These are phyloP conservation scores for Corylus americana DNA, from an alignment of 306 rosid species.

Conservation along the genomic window DNA sequence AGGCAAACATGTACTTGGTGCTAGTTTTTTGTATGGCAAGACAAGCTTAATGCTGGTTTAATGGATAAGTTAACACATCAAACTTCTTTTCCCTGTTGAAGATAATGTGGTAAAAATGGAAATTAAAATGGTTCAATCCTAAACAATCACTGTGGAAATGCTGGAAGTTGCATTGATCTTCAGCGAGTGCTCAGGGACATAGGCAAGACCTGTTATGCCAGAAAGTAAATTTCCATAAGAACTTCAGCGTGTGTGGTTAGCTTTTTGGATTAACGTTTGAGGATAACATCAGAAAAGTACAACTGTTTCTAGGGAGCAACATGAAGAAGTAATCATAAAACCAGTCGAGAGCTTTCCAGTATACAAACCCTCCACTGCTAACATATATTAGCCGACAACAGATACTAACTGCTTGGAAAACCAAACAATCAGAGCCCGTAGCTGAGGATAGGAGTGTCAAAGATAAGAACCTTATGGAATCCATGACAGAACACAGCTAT, in stretches of 20 bases:
- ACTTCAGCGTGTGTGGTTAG: conserved; percentile 4
- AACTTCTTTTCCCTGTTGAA: conserved; percentile 24
- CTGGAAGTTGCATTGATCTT: conserved; percentile 80
- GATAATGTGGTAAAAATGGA: conserved; percentile 22
- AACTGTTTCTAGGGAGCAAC: conserved; percentile 6
- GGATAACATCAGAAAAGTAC: conserved; percentile 12
- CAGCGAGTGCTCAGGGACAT: conserved; percentile 70
- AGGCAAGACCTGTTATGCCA: conserved; percentile 68
- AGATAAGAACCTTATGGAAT: neutral
- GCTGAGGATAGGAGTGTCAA: neutral
- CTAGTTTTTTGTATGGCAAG: conserved; percentile 29
- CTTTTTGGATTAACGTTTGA: conserved; percentile 26
- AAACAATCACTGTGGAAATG: conserved; percentile 56
- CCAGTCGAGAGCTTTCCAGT: neutral
- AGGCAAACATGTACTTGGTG: conserved; percentile 24
- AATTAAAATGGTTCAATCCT: conserved; percentile 27
- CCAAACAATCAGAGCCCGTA: neutral
- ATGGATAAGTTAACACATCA: conserved; percentile 10
- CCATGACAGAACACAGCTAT: neutral
- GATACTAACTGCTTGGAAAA: neutral
- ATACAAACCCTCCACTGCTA: neutral
- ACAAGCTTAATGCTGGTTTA: conserved; percentile 21
- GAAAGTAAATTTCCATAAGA: conserved; percentile 22
- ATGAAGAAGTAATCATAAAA: conserved; percentile 17
- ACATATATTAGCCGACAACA: conserved; percentile 5